phyloP scores from a whole-genome alignment of 768 basidiomycete genomes.

The Mycena epipterygia region DNA sequence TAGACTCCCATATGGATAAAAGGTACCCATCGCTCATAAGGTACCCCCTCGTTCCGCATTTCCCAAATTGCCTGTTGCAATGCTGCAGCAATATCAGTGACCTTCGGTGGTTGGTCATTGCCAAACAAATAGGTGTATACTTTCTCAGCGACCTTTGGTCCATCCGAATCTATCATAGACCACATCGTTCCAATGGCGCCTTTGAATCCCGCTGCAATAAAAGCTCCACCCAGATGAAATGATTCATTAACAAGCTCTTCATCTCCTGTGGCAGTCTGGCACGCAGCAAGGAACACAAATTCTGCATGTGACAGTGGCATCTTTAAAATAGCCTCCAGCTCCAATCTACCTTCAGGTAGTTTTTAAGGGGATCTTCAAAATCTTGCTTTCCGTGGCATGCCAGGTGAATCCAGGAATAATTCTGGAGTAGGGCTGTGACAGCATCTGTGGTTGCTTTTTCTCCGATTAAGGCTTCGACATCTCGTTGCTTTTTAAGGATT shows the following conservation, averaged over 20 bases:
- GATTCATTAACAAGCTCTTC: conserved; percentile 40
- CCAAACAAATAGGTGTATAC: conserved; percentile 46
- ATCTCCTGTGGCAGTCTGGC: conserved; percentile 56
- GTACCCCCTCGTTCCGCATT: neutral
- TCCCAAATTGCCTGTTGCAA: neutral
- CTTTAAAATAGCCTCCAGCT: conserved; percentile 39
- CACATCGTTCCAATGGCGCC: conserved; percentile 59
- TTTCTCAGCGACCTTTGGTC: conserved; percentile 45
- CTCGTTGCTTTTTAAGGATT: neutral
- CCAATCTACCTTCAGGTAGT: conserved; percentile 40
- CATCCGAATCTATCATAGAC: conserved; percentile 55
- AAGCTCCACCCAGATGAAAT: conserved; percentile 57
- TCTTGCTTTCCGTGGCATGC: conserved; percentile 55
- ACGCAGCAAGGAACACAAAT: conserved; percentile 62
- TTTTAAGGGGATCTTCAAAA: conserved; percentile 37
- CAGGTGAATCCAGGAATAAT: conserved; percentile 48
- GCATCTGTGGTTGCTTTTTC: neutral
- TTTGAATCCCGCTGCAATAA: conserved; percentile 50
- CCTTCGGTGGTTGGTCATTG: neutral
- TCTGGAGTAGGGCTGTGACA: neutral
- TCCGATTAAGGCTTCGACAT: neutral
- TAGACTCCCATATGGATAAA: neutral
- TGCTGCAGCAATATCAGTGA: neutral
- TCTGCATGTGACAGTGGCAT: conserved; percentile 41
- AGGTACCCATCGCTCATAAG: neutral